A percentile compares a stretch with the other conserved stretches of the same genome.
phyloP scores from a whole-genome alignment of 2,329 filamentous ascomycete species.

The Diaporthe capsici region DNA sequence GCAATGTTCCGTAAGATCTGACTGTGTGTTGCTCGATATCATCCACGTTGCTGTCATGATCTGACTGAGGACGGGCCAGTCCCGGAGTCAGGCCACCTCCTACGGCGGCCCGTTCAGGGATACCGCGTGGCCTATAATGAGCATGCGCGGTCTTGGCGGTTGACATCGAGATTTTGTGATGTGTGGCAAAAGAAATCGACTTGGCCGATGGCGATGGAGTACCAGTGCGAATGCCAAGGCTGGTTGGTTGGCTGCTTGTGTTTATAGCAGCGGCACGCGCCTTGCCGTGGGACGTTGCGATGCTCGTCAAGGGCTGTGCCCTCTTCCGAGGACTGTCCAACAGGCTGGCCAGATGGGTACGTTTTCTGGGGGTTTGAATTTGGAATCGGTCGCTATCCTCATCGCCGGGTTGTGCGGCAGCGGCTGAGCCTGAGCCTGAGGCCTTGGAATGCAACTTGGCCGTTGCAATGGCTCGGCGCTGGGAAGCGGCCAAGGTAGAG shows the following conservation, averaged over 20 bases:
- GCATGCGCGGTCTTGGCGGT: background rate
- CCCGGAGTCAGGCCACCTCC: background rate
- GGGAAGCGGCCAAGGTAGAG: constrained; percentile 52
- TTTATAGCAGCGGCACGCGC: constrained; percentile 49
- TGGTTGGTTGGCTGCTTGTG: background rate
- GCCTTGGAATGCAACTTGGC: constrained; percentile 40
- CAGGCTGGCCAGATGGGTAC: constrained; percentile 57
- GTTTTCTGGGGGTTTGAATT: constrained; percentile 46
- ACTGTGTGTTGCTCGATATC: background rate
- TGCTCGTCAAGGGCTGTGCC: constrained; percentile 47
- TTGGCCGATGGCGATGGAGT: constrained; percentile 1
- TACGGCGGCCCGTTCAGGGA: background rate
- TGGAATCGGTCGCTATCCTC: constrained; percentile 49
- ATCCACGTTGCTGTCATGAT: background rate
- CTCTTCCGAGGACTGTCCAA: constrained; percentile 57
- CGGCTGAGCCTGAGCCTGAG: background rate
- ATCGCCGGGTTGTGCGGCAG: constrained; percentile 45
- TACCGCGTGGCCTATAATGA: background rate
- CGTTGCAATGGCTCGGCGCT: constrained; percentile 50
- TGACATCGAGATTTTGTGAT: background rate
- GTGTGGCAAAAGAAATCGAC: background rate
- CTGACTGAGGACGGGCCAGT: background rate
- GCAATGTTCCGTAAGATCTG: background rate
- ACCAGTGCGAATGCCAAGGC: background rate
- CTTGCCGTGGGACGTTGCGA: constrained; percentile 40